Conservation (phyloP, 2,329 filamentous ascomycete species). For the Coniella lustricola region DNA sequence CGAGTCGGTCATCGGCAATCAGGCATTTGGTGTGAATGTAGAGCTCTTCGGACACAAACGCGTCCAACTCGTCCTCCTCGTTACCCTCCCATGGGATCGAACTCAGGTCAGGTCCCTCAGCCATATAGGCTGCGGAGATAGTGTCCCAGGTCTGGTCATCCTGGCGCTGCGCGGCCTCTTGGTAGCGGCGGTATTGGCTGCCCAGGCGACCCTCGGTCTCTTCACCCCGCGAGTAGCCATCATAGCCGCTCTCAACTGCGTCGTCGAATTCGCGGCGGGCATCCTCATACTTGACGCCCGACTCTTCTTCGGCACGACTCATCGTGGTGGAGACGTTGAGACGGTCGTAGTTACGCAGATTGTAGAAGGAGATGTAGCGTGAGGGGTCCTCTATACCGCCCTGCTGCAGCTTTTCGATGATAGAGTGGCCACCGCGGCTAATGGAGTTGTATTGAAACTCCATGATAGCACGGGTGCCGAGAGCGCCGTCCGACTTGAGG, state of each 20-base stretch:
- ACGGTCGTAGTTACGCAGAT: conserved; percentile 75
- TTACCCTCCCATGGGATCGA: conserved; percentile 66
- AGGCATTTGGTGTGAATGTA: conserved; percentile 91
- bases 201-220: conserved; percentile 26
- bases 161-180: conserved; percentile 55
- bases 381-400: conserved; percentile 60
- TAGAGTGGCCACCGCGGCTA: conserved; percentile 67
- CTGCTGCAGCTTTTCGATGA: conserved; percentile 62
- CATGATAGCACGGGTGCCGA: conserved; percentile 80
- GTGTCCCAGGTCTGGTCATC: conserved; percentile 61
- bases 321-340: conserved; percentile 65
- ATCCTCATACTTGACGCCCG: conserved; percentile 61
- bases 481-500: conserved; percentile 61
- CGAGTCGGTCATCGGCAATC: conserved; percentile 80
- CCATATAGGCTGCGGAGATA: conserved; percentile 78
- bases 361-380: conserved; percentile 77
- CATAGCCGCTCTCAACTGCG: conserved; percentile 41
- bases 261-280: conserved; percentile 59
- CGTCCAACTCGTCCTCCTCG: conserved; percentile 67
- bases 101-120: conserved; percentile 63
- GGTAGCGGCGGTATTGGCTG: conserved; percentile 61
- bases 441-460: conserved; percentile 81
- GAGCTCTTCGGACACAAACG: conserved; percentile 91
- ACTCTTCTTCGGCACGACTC: conserved; percentile 50
- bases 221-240: conserved; percentile 27